A percentile compares a stretch with the other conserved stretches of the same genome.
Evolutionary conservation across 768 basidiomycete species (phyloP).

Genomic region (Phaeotremella skinneri): DNA sequence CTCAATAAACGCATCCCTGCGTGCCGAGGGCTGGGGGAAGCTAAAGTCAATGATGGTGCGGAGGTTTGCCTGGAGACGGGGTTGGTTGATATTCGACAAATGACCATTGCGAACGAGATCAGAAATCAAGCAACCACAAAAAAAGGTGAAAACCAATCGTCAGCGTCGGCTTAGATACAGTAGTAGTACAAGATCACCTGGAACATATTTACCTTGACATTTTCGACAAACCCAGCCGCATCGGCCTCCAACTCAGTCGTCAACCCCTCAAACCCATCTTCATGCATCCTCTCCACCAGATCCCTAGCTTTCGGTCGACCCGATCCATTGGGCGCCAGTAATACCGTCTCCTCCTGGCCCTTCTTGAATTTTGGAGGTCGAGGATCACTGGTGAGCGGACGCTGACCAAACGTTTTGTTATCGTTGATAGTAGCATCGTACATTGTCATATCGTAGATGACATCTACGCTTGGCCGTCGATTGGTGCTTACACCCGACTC

Average conservation of each 20-base stretch:
- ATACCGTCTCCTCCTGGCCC: conserved; percentile 20
- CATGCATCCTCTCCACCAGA: conserved; percentile 15
- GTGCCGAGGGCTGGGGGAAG: conserved; percentile 20
- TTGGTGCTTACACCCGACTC: neutral
- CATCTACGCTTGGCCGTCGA: neutral
- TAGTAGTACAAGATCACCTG: neutral
- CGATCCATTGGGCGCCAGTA: conserved; percentile 9
- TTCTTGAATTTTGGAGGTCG: conserved; percentile 17
- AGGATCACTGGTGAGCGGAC: conserved; percentile 5
- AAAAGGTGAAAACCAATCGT: neutral
- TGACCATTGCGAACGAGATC: neutral
- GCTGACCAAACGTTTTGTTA: neutral
- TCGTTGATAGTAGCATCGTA: neutral
- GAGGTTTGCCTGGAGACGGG: conserved; percentile 22
- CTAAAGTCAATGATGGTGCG: conserved; percentile 14
- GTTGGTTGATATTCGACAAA: too few relatives aligned
- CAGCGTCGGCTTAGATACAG: neutral
- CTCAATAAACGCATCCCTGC: conserved; percentile 31
- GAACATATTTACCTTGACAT: conserved; percentile 24
- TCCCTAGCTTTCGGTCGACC: conserved; percentile 6
- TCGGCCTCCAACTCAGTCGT: conserved; percentile 21
- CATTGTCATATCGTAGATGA: neutral
- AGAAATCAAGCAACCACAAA: neutral
- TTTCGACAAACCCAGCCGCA: conserved; percentile 25
- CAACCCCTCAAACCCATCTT: conserved; percentile 28